Evolutionary conservation across 257 asterid species (phyloP), one percentile per base, ranked within the genome.

Genomic region (Lavandula angustifolia): DNA sequence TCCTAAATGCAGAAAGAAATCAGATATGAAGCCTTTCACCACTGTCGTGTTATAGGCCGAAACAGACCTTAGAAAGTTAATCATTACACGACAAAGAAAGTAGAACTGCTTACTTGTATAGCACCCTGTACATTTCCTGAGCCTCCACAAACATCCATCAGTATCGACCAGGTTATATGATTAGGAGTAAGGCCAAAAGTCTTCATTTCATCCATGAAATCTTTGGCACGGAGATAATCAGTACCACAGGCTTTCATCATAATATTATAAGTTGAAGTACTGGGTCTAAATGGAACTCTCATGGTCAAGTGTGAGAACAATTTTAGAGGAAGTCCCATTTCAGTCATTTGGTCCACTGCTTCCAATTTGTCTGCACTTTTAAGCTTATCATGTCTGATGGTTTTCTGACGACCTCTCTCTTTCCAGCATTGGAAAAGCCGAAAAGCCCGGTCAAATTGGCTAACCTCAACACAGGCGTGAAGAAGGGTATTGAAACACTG

Each of bases 181-280:
- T 87, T 76, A 71, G 97, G 98, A 62, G 86, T 76, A 76, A 92
- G 91, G 65, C 92, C 96, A 40, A 65, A 72, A 43, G 76, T 75
- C 80, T 77, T 85, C 98, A 92, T 89, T 86, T 87, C 98, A 62
- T 82, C 95, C 94, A 92, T 84, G 79, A 92, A 80, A 75, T 80
- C 77, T 81, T 87, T 85, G 40, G 96, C 98, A 60, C 79, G 96
- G 80, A 64, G 52, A 73, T 85, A 84, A 78, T 92, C 95, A 61
- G 88, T 77, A 31, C 97, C 94, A 66, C 97, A 89, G 49, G 98
- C 98, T 82, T 92, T 89, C 91, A 89, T 85, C 91, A 92, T 71
- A 67, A 79, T 92, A 69, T 92, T 92, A 75, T 89, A 92, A 3
- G 97, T 92, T 4, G 96, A 75, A 78, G 82, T 81, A 61, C 91